A percentile compares a stretch with the other conserved stretches of the same genome.
Evolutionary conservation across 805 yeast genomes (phyloP).

Genomic region (Spathaspora arborariae): DNA sequence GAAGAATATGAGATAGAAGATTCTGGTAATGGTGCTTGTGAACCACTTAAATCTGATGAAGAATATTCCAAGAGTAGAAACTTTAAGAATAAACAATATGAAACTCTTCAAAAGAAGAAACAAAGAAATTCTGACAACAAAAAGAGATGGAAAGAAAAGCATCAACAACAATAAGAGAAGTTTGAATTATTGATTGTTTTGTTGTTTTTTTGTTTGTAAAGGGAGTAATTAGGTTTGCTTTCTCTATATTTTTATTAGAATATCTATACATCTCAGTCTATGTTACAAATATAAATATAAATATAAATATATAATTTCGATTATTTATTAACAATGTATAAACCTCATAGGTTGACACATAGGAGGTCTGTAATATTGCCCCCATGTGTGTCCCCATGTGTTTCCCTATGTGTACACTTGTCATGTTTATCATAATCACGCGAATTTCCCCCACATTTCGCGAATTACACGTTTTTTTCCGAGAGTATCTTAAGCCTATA

Average conservation of each 20-base stretch:
- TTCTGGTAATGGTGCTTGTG: slow-evolving; percentile 8
- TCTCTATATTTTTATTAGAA: neutral
- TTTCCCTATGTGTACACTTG: neutral
- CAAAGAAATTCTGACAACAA: slow-evolving; percentile 6
- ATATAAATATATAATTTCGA: neutral
- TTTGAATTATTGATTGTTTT: neutral
- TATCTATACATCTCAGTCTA: neutral
- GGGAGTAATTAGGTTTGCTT: neutral
- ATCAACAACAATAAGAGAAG: neutral
- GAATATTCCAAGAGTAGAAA: slow-evolving; percentile 6
- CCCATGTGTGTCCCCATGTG: too few species aligned
- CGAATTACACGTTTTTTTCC: neutral
- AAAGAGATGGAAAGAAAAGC: neutral
- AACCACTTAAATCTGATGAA: slow-evolving; percentile 6
- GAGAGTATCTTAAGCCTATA: neutral
- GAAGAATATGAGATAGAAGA: slow-evolving; percentile 12
- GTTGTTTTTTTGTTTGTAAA: neutral
- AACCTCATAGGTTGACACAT: neutral
- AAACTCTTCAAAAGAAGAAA: slow-evolving; percentile 17
- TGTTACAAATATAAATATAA: neutral
- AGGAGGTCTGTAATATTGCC: neutral
- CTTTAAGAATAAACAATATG: slow-evolving; percentile 15
- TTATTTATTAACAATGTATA: neutral
- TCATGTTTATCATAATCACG: neutral
- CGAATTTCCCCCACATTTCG: neutral